Percentiles rank a stretch among this genome's conserved stretches.
These are phyloP conservation scores for Paxillus involutus DNA, from an alignment of 768 basidiomycete genomes.

Conservation along the genomic window DNA sequence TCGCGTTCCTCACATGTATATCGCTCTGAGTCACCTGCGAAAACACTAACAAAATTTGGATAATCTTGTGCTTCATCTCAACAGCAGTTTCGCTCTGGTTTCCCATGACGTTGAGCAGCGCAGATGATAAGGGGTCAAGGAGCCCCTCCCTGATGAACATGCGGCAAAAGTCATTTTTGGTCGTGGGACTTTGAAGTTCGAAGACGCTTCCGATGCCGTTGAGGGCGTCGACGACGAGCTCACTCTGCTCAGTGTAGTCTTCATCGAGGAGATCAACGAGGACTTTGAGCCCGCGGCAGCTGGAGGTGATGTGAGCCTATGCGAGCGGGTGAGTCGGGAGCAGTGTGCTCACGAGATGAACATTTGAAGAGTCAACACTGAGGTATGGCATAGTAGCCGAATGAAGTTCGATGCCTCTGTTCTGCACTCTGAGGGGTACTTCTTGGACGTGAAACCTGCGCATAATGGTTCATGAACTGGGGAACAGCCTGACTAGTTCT, in stretches of 20 bases:
- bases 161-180: conserved; percentile 97
- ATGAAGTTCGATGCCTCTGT: conserved; percentile 96
- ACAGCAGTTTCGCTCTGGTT: conserved; percentile 61
- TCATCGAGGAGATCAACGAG: conserved; percentile 96
- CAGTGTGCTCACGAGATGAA: conserved; percentile 87
- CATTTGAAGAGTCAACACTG: conserved; percentile 94
- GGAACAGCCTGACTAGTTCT: background rate
- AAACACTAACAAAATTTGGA: conserved; percentile 87
- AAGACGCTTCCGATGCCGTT: conserved; percentile 96
- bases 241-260: conserved; percentile 88
- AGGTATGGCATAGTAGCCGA: conserved; percentile 87
- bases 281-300: conserved; percentile 92
- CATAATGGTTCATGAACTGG: background rate
- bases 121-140: conserved; percentile 88
- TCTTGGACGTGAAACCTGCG: conserved; percentile 90
- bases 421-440: conserved; percentile 89
- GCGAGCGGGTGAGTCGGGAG: background rate
- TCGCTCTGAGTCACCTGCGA: conserved; percentile 97
- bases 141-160: conserved; percentile 98
- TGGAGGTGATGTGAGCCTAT: conserved; percentile 27
- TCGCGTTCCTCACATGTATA: conserved; percentile 86
- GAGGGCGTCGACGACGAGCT: conserved; percentile 89
- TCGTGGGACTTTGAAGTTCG: conserved; percentile 93
- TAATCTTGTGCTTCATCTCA: conserved; percentile 86
- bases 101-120: conserved; percentile 84